A percentile compares a stretch with the other conserved stretches of the same genome.
Evolutionary conservation across 805 yeast genomes (phyloP).

Genomic region (Pichia paraexigua): DNA sequence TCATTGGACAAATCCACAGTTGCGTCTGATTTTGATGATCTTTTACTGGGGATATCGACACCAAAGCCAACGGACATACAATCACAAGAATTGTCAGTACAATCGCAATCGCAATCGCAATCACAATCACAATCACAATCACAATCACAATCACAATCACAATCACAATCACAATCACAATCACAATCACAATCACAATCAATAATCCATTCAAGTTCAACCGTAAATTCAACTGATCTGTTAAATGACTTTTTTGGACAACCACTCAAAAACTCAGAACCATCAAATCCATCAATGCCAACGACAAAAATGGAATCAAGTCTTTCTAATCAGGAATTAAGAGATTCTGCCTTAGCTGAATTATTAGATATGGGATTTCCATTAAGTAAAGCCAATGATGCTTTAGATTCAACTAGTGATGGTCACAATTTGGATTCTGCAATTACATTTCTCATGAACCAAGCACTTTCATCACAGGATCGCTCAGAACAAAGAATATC

Average conservation of each 20-base stretch:
- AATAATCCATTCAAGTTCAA: neutral
- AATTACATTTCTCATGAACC: conserved; percentile 55
- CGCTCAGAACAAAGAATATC: neutral
- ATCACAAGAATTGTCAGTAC: neutral
- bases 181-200: neutral
- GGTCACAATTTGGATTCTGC: conserved; percentile 60
- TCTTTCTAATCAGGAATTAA: conserved; percentile 2
- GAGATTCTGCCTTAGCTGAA: conserved; percentile 54
- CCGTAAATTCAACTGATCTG: neutral
- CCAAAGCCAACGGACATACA: neutral
- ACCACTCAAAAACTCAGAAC: neutral
- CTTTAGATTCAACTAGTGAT: conserved; percentile 41
- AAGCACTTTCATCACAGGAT: conserved; percentile 36
- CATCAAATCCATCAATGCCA: neutral
- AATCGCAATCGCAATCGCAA: too few species aligned
- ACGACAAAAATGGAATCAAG: neutral
- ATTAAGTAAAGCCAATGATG: conserved; percentile 48
- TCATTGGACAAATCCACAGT: neutral
- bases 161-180: neutral
- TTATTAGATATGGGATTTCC: conserved; percentile 76
- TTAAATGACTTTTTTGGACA: conserved; percentile 8
- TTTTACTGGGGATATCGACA: neutral
- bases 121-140: neutral
- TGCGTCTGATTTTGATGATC: neutral
- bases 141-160: neutral